Base-by-base conservation (phyloP, 148 eudicot species). In the Amaranthus hypochondriacus region DNA sequence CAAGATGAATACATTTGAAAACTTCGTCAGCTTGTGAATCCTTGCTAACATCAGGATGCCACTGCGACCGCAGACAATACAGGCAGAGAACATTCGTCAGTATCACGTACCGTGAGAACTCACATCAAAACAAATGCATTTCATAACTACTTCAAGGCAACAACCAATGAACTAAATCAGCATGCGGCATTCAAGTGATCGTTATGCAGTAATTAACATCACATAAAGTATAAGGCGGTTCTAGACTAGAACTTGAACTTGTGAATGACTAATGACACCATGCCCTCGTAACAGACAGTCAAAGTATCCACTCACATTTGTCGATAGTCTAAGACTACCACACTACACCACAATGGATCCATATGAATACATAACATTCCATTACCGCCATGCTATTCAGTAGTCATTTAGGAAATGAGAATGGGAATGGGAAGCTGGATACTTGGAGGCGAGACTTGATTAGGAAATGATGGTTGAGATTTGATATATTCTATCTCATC, bases 11-110 rank as follows among this genome's bases (percentile, higher is more conserved):
- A 84, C 76, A 87, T 81, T 90, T 89, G 76, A 92, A 92, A 44
- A 83, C 85, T 76, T 86, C 96, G 75, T 72, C 86, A 75, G 96
- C 88, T 64, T 74, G 75, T 46, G 86, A 77, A 78, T 87, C 89
- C 83, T 92, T 92, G 88, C 86, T 88, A 75, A 92, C 98, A 89
- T 92, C 98, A 62, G 96, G 98, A 82, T 92, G 98, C 83, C 87
- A 92, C 98, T 90, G 92, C 84, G 71, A 56, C 70, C 55, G 64
- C 56, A 75, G 4, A n/a, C 42, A 64, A 12, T 60, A 28, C 49
- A 77, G 46, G 62, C 8, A 9, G 49, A 47, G 9, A 42, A 48
- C 53, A 65, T 66, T 59, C 4, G 21, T 56, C 39, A 70, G 13
- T 12, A 76, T 5, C 5, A 42, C 18, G 2, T 28, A 15, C 42